Base-by-base conservation (phyloP, 164 flowering plant genomes). In the Nymphaea thermarum region DNA sequence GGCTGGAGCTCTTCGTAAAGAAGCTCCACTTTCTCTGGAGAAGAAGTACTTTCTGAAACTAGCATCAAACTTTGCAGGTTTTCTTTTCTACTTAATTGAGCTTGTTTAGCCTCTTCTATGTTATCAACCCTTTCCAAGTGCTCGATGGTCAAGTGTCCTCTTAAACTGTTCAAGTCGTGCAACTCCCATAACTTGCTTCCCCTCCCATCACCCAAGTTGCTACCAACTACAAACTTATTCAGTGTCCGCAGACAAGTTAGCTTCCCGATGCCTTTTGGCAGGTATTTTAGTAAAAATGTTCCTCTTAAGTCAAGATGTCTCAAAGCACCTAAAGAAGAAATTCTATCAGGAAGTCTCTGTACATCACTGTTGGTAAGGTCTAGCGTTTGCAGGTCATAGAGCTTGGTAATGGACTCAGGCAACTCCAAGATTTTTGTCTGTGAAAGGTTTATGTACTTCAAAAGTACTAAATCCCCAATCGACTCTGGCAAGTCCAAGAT, bases 191-290 rank as follows among this genome's bases (percentile, higher is more conserved):
- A 2, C 2, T 14, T 47, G 55, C 55, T 47, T 47, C 55, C 55
- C 55, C 12, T 47, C 12, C 55, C 55, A 47, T 47, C 55, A 7
- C 7, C 12, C 5, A 6, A 7, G 12, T 47, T 14, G 12, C 55
- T 61, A 61, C 63, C 63, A 61, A 61, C 63, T 2, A 61, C 41
- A 25, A 61, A 61, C 63, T 61, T 61, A 6, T 7, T n/a, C 63
- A 61, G n/a, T 61, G 63, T 61, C 63, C 16, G 5, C 36, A 61
- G n/a, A n/a, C 63, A 11, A n/a, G 63, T 61, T 61, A 61, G 41
- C 41, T 25, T 61, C 6, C 63, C 36, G 41, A 61, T 61, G 2
- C n/a, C 41, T 61, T 6, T 7, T 11, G 63, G 63, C n/a, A 61
- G 6, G 7, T n/a, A 61, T 61, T n/a, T 7, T 7, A 61, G 6